Evolutionary conservation across 1,284 basidiomycete species (phyloP).

Genomic region (Entoloma clypeatum): DNA sequence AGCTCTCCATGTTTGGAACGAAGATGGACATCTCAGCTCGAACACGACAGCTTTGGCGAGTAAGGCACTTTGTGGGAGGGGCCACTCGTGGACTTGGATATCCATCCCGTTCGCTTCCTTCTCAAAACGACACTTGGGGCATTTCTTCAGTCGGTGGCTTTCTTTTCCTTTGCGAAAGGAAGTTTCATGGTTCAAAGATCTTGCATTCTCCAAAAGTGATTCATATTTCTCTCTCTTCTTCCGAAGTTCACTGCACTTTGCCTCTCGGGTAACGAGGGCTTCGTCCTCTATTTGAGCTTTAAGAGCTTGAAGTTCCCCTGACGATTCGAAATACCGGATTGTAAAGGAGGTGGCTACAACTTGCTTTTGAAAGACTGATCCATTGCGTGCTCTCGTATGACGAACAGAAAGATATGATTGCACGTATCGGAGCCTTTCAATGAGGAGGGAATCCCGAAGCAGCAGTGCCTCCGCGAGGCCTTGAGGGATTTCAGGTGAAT

Average conservation of each 20-base stretch:
- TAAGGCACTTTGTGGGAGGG: conserved; percentile 32
- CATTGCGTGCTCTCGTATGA: too few relatives aligned
- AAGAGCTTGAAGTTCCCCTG: conserved; percentile 19
- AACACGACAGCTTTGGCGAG: conserved; percentile 36
- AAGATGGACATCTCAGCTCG: conserved; percentile 39
- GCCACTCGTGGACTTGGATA: conserved; percentile 47
- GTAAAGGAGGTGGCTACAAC: conserved; percentile 22
- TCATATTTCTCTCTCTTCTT: conserved; percentile 18
- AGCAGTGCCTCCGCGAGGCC: conserved; percentile 36
- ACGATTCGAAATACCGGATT: conserved; percentile 28
- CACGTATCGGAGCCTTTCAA: conserved; percentile 26
- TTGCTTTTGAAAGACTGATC: conserved; percentile 22
- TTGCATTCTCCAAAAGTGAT: conserved; percentile 12
- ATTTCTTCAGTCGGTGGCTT: background rate
- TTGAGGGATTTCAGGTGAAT: conserved; percentile 41
- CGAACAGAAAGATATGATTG: conserved; percentile 28
- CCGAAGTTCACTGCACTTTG: conserved; percentile 25
- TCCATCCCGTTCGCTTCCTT: conserved; percentile 20
- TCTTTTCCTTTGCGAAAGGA: background rate
- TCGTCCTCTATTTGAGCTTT: conserved; percentile 25
- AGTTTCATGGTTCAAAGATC: conserved; percentile 4
- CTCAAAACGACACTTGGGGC: conserved; percentile 33
- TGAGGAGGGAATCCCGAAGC: conserved; percentile 26
- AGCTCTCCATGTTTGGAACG: conserved; percentile 42
- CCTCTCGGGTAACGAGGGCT: conserved; percentile 16